A percentile compares a stretch with the other conserved stretches of the same genome.
Conservation (phyloP, 169 alveolate species). For the Eimeria necatrix region DNA sequence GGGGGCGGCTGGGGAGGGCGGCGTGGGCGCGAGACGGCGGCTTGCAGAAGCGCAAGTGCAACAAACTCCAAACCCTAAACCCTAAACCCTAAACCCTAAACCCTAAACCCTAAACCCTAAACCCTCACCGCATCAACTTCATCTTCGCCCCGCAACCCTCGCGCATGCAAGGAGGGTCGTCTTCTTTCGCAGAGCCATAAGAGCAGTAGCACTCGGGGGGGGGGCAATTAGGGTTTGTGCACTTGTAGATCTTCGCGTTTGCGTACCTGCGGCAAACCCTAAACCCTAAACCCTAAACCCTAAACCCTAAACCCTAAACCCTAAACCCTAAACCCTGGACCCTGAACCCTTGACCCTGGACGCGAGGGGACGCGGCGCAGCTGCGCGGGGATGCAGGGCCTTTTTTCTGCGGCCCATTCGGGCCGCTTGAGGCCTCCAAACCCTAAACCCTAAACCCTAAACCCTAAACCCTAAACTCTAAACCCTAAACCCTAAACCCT, state of each 20-base stretch:
- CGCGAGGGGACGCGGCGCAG: too few species aligned
- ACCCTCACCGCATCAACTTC: conserved; percentile 87
- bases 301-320: not conserved
- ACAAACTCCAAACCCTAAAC: conserved; percentile 13
- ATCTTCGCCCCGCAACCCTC: conserved; percentile 91
- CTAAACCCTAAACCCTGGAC: not conserved
- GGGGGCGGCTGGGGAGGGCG: too few species aligned
- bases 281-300: conserved; percentile 51
- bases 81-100: not conserved
- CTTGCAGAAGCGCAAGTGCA: not conserved
- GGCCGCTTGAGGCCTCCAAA: not conserved
- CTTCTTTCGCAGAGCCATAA: conserved; percentile 95
- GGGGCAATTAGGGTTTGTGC: conserved; percentile 97
- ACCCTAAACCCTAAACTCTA: not conserved
- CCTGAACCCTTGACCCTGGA: too few species aligned
- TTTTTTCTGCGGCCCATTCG: too few species aligned
- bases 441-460: conserved; percentile 14
- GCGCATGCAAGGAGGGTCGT: conserved; percentile 95
- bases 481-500: too few species aligned
- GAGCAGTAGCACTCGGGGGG: conserved; percentile 97
- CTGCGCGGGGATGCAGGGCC: too few species aligned
- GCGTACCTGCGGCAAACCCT: conserved; percentile 92
- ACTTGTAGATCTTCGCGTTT: conserved; percentile 99
- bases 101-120: conserved; percentile 12
- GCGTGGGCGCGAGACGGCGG: not conserved